Evolutionary conservation across 768 basidiomycete species (phyloP), one percentile per base, ranked within the genome.

Genomic region (Boletus bicolor): DNA sequence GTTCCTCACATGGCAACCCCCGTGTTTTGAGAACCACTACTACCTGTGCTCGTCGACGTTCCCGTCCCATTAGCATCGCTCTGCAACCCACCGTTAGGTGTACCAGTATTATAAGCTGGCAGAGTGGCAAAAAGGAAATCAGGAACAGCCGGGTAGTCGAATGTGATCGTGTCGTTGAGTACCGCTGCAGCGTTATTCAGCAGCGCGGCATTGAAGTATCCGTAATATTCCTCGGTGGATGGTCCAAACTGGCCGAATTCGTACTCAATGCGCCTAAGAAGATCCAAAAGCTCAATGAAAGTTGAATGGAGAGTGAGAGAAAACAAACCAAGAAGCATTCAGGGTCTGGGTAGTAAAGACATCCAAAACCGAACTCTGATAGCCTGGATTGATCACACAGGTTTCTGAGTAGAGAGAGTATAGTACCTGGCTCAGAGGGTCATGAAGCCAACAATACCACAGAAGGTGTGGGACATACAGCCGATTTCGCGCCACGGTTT

Each of bases 401-500:
- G 87, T 83, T 49, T 81, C 70, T 1, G 90, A 88, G 54, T 79
- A 78, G 24, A 79, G 67, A 4, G 93, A 91, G 67, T 93, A 96
- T 24, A 96, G 72, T 14, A 97, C 74, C 90, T 92, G 56, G 14
- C 17, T 43, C 53, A 37, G 28, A 30, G 32, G 44, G 39, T 49
- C 46, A 48, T 56, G 34, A 49, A 59, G n/a, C 4, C 15, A 44
- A 19, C 19, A 36, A 8, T 30, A 19, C n/a, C 34, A 41, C 32
- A 26, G 19, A 48, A 44, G 38, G n/a, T 5, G 34, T 44, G 36
- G 26, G 28, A 74, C 83, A 65, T 64, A 91, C 89, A 35, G 89
- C 91, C 14, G 89, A 87, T 36, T 83, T 81, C 1, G 93, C 94
- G 5, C 94, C 94, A 58, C 82, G 77, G 58, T 87, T 83, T 41